These are phyloP conservation scores for Helicosporidium sp. DNA, from an alignment of 139 green algal genomes.

Conservation along the genomic window DNA sequence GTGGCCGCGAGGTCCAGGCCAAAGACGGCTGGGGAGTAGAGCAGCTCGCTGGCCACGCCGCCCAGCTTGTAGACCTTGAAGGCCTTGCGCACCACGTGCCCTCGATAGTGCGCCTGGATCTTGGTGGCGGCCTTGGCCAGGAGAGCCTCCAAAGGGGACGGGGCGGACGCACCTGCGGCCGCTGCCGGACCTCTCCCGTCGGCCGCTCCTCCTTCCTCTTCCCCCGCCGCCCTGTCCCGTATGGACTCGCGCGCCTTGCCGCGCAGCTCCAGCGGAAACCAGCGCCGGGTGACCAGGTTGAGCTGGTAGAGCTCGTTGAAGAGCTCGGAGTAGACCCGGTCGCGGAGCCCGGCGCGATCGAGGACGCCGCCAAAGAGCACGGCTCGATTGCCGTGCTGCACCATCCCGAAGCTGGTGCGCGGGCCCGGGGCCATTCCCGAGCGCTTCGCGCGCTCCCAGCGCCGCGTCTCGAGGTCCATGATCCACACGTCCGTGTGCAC, in stretches of 20 bases:
- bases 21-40: slow-evolving; percentile 73
- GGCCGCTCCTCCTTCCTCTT: neutral
- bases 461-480: slow-evolving; percentile 31
- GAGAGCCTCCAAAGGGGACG: slow-evolving; percentile 1
- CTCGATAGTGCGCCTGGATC: slow-evolving; percentile 66
- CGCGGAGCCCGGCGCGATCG: slow-evolving; percentile 58
- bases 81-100: slow-evolving; percentile 66
- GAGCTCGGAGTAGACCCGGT: slow-evolving; percentile 51
- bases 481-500: slow-evolving; percentile 73
- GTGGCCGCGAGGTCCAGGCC: slow-evolving; percentile 47
- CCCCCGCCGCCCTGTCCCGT: slow-evolving; percentile 1
- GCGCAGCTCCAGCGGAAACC: slow-evolving; percentile 43
- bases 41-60: slow-evolving; percentile 58
- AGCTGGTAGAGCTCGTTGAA: slow-evolving; percentile 78
- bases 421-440: slow-evolving; percentile 59
- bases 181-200: no score
- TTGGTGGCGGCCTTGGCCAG: slow-evolving; percentile 38
- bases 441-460: slow-evolving; percentile 77
- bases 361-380: slow-evolving; percentile 83
- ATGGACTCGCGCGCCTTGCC: neutral
- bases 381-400: slow-evolving; percentile 41
- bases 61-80: slow-evolving; percentile 65
- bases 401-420: slow-evolving; percentile 63
- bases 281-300: slow-evolving; percentile 43
- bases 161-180: no score